Evolutionary conservation across 257 asterid species (phyloP), one percentile per base, ranked within the genome.

Genomic region (Jaltomata sinuosa): DNA sequence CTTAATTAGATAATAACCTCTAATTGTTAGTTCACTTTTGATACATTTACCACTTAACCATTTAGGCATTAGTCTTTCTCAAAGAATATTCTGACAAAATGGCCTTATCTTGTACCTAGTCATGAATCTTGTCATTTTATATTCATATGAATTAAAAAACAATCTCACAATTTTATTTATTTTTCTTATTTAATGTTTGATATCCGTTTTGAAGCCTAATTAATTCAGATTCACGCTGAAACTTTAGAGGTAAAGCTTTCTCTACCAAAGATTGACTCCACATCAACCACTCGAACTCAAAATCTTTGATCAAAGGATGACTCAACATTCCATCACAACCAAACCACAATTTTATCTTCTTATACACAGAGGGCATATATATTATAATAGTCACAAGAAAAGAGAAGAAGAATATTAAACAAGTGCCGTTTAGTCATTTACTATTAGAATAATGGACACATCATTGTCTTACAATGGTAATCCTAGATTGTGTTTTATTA

Each of bases 401-500:
- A 16, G 11, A 36, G 18, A 25, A 36, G 18, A 25, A 16, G 55
- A 76, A 15, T 25, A 47, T 76, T 27, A 76, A 47, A 76, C 42
- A 27, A 76, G 81, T 76, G 62, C 18, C 27, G 16, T 76, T 45
- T 76, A 76, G 81, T 76, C 59, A 45, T 76, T 49, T 27, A 49
- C n/a, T 47, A 47, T 29, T 40, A 29, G 18, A 76, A 25, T 76
- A 76, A 16, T 76, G 81, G 81, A 76, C 62, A 50, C 61, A 32
- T 76, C 42, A 76, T 31, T 14, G 81, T 76, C 61, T 45, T 76
- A 9, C 81, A 47, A 22, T 76, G 25, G 2, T 27, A 21, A 76
- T 76, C 81, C 81, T 76, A 76, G 81, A 76, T 76, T 76, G 81
- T 47, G 81, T 76, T 76, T 29, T 76, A 27, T 16, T 10, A 76